Percentiles rank a stretch among this genome's conserved stretches.
Evolutionary conservation across 306 rosid genomes (phyloP).

Genomic region (Quillaja saponaria): DNA sequence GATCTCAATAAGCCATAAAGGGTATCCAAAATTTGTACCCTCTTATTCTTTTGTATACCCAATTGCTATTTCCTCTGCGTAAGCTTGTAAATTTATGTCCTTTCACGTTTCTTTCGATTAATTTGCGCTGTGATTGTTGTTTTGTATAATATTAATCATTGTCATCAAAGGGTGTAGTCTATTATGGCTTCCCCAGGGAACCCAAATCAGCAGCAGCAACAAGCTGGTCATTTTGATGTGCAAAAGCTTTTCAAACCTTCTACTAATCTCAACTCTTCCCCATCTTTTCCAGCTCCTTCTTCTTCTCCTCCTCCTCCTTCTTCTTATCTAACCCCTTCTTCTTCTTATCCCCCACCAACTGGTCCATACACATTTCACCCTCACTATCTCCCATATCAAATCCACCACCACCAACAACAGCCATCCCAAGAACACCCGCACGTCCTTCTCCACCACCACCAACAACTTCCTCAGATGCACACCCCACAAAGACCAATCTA

Average conservation of each 20-base stretch:
- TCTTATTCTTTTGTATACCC: neutral
- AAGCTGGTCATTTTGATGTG: constrained; percentile 44
- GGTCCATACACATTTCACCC: constrained; percentile 54
- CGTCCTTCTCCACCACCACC: constrained; percentile 30
- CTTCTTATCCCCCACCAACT: constrained; percentile 73
- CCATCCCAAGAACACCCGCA: constrained; percentile 36
- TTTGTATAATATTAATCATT: neutral
- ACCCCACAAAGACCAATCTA: constrained; percentile 41
- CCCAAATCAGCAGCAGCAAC: constrained; percentile 42
- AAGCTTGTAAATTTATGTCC: neutral
- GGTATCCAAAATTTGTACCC: neutral
- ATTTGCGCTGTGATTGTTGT: too few species aligned
- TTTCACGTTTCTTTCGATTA: too few species aligned
- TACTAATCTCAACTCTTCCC: constrained; percentile 48
- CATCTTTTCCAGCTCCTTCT: constrained; percentile 46
- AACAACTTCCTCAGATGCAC: constrained; percentile 41
- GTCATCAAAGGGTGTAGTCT: neutral
- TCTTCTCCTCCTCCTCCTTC: constrained; percentile 44
- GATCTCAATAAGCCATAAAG: neutral
- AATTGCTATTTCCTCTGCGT: neutral
- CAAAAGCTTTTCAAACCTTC: constrained; percentile 55
- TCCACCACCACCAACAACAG: constrained; percentile 21
- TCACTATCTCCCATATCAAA: constrained; percentile 47
- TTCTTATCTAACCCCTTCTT: constrained; percentile 49
- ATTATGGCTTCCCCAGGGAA: constrained; percentile 54